Evolutionary conservation across 495 filamentous ascomycete genomes (phyloP).

Genomic region (Hamigera avellanea): DNA sequence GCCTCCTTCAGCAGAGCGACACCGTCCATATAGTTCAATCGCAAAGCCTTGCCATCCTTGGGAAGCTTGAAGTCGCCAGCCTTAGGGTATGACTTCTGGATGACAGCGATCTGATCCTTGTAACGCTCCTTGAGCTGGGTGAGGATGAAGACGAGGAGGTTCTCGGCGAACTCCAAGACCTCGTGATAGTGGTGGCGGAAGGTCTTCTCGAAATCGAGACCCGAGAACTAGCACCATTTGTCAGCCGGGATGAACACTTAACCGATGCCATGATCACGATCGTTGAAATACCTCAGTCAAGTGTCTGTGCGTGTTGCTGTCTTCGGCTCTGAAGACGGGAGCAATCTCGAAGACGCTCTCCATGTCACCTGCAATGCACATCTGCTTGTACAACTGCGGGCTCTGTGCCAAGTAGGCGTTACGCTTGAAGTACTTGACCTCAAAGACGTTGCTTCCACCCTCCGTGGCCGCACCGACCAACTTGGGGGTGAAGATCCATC

Average conservation of each 20-base stretch:
- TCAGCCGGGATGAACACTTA: slow-evolving; percentile 37
- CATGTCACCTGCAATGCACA: slow-evolving; percentile 86
- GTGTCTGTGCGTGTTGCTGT: slow-evolving; percentile 91
- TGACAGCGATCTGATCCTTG: slow-evolving; percentile 53
- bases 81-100: slow-evolving; percentile 47
- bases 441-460: slow-evolving; percentile 88
- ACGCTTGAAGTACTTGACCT: slow-evolving; percentile 80
- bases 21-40: slow-evolving; percentile 77
- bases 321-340: slow-evolving; percentile 92
- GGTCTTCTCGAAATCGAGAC: slow-evolving; percentile 96
- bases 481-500: slow-evolving; percentile 82
- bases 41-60: slow-evolving; percentile 61
- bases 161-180: slow-evolving; percentile 67
- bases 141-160: slow-evolving; percentile 84
- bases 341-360: slow-evolving; percentile 83
- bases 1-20: slow-evolving; percentile 72
- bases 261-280: too few species aligned
- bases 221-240: slow-evolving; percentile 59
- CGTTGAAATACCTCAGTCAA: slow-evolving; percentile 61
- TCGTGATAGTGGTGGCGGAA: slow-evolving; percentile 85
- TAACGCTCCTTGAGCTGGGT: slow-evolving; percentile 57
- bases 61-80: slow-evolving; percentile 46
- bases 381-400: slow-evolving; percentile 94
- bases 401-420: slow-evolving; percentile 84
- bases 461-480: slow-evolving; percentile 85